These are phyloP conservation scores for Backusella australiensis DNA, from an alignment of 192 early-diverging fungal species.

Conservation along the genomic window DNA sequence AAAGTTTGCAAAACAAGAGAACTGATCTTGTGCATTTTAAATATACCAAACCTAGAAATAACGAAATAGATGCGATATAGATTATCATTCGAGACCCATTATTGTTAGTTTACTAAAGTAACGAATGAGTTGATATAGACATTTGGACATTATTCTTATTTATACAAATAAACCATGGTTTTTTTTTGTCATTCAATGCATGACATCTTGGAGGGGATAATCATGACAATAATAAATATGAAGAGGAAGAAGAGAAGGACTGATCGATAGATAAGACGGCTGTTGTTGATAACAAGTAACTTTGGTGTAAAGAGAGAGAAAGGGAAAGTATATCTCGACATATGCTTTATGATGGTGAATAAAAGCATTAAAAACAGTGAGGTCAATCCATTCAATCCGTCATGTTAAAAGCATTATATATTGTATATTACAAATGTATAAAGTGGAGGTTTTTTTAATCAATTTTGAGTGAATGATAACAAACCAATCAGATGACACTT, in stretches of 20 bases:
- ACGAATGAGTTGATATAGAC: not conserved
- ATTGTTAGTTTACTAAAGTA: not conserved
- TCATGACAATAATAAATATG: no score
- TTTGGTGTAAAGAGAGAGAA: not conserved
- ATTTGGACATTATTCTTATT: no score
- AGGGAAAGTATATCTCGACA: not conserved
- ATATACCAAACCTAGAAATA: not conserved
- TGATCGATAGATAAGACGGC: not conserved
- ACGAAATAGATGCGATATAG: not conserved
- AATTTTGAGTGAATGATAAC: not conserved
- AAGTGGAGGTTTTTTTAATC: not conserved
- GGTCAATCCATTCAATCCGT: not conserved
- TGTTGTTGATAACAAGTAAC: not conserved
- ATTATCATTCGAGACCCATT: not conserved
- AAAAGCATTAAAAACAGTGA: no score
- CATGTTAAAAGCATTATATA: not conserved
- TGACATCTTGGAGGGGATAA: no score
- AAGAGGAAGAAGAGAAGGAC: not conserved
- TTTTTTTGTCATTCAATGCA: no score
- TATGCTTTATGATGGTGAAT: not conserved
- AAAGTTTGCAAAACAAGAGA: not conserved
- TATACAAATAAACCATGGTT: no score
- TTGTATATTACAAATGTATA: not conserved
- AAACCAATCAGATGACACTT: not conserved
- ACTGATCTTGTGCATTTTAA: not conserved